Conservation (phyloP, 345 rosid species). For the Linum tenue region DNA sequence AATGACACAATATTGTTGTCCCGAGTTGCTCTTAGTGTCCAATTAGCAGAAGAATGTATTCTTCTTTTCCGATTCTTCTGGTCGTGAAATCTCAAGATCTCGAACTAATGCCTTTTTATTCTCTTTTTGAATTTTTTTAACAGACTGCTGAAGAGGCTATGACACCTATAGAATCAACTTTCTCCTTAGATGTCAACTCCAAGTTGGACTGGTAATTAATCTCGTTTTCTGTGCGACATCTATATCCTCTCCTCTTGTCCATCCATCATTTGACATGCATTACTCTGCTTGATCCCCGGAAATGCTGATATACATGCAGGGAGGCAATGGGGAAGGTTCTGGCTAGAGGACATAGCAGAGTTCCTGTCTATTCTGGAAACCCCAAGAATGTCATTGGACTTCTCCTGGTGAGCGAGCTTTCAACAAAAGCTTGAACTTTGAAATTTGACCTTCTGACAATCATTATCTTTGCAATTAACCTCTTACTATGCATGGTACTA, state of each 20-base stretch:
- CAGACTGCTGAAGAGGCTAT: conserved; percentile 99
- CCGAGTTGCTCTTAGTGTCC: no score
- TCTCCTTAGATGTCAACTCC: conserved; percentile 91
- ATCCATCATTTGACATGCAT: not conserved
- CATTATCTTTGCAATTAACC: no score
- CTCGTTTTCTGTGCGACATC: not conserved
- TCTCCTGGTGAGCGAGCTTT: conserved; percentile 50
- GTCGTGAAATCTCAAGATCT: no score
- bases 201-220: conserved; percentile 75
- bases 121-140: conserved; percentile 14
- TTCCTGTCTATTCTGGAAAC: conserved; percentile 86
- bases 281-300: conserved; percentile 2
- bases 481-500: conserved; percentile 16
- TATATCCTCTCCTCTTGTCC: not conserved
- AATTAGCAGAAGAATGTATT: no score
- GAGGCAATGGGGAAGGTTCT: conserved; percentile 87
- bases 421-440: no score
- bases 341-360: conserved; percentile 92
- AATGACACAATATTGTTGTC: no score
- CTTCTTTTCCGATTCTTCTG: no score
- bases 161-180: conserved; percentile 98
- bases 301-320: conserved; percentile 31
- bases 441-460: no score
- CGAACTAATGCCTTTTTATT: not conserved
- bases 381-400: conserved; percentile 84